Evolutionary conservation across 1,284 basidiomycete species (phyloP), one percentile per base, ranked within the genome.

Genomic region (Cutaneotrichosporon sp.): DNA sequence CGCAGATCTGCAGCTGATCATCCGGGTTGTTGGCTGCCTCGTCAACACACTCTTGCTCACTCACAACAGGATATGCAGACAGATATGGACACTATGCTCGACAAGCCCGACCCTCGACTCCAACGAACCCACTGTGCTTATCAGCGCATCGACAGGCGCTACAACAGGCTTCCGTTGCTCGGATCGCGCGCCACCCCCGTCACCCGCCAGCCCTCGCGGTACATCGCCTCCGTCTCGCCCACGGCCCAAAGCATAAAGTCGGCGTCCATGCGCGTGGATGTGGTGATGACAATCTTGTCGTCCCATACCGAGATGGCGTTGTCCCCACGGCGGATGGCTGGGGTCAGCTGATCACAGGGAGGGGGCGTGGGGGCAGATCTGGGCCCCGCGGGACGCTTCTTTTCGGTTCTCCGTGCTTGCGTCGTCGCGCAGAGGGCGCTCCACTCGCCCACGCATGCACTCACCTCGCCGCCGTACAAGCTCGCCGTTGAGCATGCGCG

Each of bases 91-190:
- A n/a, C n/a, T n/a, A n/a, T n/a, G n/a, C n/a, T n/a, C n/a, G n/a
- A n/a, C 33, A 33, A 33, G 9, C 2, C 33, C 33, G 33, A 33
- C 13, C 9, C 38, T 43, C 16, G 8, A 43, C 38, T 43, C n/a
- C n/a, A n/a, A n/a, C n/a, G n/a, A n/a, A n/a, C n/a, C n/a, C n/a
- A n/a, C n/a, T n/a, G n/a, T n/a, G 18, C 14, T 8, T 24, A 9
- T 45, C 20, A 22, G 22, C 43, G n/a, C 43, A n/a, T n/a, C n/a
- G n/a, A n/a, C n/a, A n/a, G 43, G 43, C 22, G 3, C 16, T 16
- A 50, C 47, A 50, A 31, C 47, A 50, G n/a, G 18, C 47, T 50
- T 9, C 47, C 47, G 25, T 50, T 29, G 47, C 47, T 50, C 27
- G 47, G 47, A 27, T 50, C 47, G 3, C 47, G 25, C 47, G 47